Conservation (phyloP, 2,329 filamentous ascomycete species). For the Pseudogymnoascus sp. region DNA sequence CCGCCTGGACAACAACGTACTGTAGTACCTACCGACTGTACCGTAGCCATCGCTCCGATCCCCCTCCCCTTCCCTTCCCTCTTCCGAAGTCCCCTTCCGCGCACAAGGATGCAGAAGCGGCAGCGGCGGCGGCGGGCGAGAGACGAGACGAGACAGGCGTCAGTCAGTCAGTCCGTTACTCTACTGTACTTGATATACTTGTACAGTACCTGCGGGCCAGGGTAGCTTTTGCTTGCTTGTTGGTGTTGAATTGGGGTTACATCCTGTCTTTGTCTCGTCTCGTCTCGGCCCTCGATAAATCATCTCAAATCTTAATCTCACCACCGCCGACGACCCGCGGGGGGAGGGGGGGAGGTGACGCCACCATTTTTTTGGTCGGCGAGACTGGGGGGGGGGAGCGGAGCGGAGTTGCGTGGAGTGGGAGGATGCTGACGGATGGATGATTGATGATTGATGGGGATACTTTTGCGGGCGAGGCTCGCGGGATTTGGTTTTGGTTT, state of each 20-base stretch:
- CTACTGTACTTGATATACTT: too few relatives aligned
- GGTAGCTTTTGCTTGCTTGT: too few relatives aligned
- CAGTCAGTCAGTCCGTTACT: neutral
- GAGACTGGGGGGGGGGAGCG: neutral
- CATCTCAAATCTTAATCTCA: slow-evolving; percentile 3
- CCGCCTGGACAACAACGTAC: too few relatives aligned
- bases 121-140: too few relatives aligned
- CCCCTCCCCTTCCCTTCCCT: neutral
- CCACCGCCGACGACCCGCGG: neutral
- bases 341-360: neutral
- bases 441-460: too few relatives aligned
- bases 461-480: neutral
- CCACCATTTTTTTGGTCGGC: neutral
- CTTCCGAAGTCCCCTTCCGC: neutral
- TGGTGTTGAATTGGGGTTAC: too few relatives aligned
- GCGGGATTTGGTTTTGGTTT: neutral
- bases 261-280: too few relatives aligned
- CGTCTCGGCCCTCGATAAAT: slow-evolving; percentile 1
- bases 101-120: neutral
- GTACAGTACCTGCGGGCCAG: neutral
- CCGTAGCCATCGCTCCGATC: too few relatives aligned
- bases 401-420: neutral
- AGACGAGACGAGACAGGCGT: too few relatives aligned
- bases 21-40: too few relatives aligned
- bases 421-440: too few relatives aligned